Evolutionary conservation across 257 asterid species (phyloP).

Genomic region (Nicotiana noctiflora): DNA sequence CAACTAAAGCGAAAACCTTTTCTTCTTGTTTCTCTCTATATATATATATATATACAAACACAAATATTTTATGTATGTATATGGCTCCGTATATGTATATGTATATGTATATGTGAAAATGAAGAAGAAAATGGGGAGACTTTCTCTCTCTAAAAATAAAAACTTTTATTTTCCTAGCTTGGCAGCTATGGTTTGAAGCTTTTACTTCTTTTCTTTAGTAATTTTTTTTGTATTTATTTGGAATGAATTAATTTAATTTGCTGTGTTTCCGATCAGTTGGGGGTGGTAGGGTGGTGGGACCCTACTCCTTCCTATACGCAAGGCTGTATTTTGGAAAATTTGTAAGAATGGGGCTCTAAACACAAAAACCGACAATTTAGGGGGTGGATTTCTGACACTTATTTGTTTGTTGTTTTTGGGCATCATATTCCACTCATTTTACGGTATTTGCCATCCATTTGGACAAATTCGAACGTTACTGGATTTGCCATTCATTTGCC

Average conservation of each 20-base stretch:
- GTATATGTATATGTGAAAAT: background rate
- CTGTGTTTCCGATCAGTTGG: background rate
- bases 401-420: background rate
- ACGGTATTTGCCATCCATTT: background rate
- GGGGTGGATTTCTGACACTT: background rate
- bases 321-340: constrained; percentile 6
- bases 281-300: constrained; percentile 15
- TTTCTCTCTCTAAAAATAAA: background rate
- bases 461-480: background rate
- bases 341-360: background rate
- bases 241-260: background rate
- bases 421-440: background rate
- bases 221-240: background rate
- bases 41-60: constrained; percentile 3
- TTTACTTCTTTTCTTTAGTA: background rate
- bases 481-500: background rate
- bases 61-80: background rate
- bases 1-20: constrained; percentile 15
- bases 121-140: constrained; percentile 3
- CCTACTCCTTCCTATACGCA: background rate
- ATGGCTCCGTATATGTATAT: constrained; percentile 1
- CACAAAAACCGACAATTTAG: constrained; percentile 20
- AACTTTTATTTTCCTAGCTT: background rate
- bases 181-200: background rate
- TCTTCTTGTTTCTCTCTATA: background rate